phyloP scores from a whole-genome alignment of 148 eudicot species.

The Pharnaceum exiguum region DNA sequence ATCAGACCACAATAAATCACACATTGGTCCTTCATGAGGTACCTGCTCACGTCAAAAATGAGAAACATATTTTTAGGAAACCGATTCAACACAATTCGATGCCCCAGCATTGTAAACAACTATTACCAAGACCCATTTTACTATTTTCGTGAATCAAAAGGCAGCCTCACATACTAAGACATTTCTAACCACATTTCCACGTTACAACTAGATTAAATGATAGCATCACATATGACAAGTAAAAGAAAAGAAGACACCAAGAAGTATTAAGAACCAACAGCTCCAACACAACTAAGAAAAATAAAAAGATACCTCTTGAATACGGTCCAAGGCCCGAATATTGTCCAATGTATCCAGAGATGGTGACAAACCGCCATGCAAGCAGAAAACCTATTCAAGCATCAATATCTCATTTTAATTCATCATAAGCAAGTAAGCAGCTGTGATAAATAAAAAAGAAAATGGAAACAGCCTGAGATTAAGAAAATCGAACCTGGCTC shows the following conservation, averaged over 20 bases:
- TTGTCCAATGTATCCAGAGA: constrained; percentile 89
- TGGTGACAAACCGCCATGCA: constrained; percentile 99
- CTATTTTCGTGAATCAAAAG: too few relatives aligned
- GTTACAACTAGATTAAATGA: too few relatives aligned
- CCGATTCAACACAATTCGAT: too few relatives aligned
- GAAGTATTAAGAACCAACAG: not conserved
- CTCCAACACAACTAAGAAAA: too few relatives aligned
- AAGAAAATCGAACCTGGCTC: constrained; percentile 71
- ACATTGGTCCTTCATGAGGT: constrained; percentile 99
- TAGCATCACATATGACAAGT: too few relatives aligned
- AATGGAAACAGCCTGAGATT: not conserved
- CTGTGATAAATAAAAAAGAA: not conserved
- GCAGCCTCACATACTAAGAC: too few relatives aligned
- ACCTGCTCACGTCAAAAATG: constrained; percentile 39
- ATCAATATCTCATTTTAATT: not conserved
- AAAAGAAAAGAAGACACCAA: not conserved
- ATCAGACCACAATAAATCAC: constrained; percentile 97
- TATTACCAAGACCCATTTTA: too few relatives aligned
- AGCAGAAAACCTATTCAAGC: constrained; percentile 68
- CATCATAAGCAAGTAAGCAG: not conserved
- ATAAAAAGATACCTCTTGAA: constrained; percentile 99
- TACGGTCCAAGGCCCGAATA: constrained; percentile 89
- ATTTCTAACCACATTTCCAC: too few relatives aligned
- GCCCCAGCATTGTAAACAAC: too few relatives aligned
- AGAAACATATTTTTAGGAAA: too few relatives aligned